Percentiles rank a stretch among this genome's conserved stretches.
phyloP scores from a whole-genome alignment of 768 basidiomycete species.

The Suillus ampliporus region DNA sequence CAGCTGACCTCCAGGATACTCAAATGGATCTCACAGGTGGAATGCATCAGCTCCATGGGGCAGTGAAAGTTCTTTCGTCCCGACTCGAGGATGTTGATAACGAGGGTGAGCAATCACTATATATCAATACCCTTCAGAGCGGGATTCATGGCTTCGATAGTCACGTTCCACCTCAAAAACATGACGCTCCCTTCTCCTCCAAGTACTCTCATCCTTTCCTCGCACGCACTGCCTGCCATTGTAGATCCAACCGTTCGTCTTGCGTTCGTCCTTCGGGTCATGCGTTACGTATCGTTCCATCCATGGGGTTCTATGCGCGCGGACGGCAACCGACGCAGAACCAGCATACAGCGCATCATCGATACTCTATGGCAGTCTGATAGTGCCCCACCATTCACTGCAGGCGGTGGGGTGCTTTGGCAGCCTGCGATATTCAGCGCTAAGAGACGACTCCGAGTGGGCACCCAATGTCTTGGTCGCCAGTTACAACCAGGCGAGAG shows the following conservation, averaged over 20 bases:
- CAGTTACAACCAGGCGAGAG: constrained; percentile 25
- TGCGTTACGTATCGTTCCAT: constrained; percentile 73
- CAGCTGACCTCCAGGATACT: constrained; percentile 34
- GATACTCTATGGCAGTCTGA: constrained; percentile 51
- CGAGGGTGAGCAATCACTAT: constrained; percentile 43
- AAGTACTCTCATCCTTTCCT: constrained; percentile 56
- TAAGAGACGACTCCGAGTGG: constrained; percentile 23
- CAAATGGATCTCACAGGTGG: constrained; percentile 40
- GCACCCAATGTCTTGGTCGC: constrained; percentile 21
- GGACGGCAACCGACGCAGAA: constrained; percentile 58
- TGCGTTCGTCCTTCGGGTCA: constrained; percentile 55
- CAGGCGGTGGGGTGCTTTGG: constrained; percentile 72
- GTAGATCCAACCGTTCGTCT: constrained; percentile 40
- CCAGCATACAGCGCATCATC: constrained; percentile 54
- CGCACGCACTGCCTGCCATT: constrained; percentile 38
- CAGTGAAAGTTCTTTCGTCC: constrained; percentile 42
- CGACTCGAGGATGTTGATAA: constrained; percentile 47
- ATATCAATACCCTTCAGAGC: background rate
- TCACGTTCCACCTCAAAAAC: constrained; percentile 46
- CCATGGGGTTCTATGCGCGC: constrained; percentile 79
- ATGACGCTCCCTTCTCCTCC: constrained; percentile 48
- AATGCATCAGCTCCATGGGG: constrained; percentile 43
- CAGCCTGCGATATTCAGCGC: constrained; percentile 50
- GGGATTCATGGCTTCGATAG: constrained; percentile 35
- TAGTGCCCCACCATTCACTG: constrained; percentile 45